Percentiles rank a stretch among this genome's conserved stretches.
Evolutionary conservation across 495 filamentous ascomycete species (phyloP).

Genomic region (Hyaloscypha hepaticicola): DNA sequence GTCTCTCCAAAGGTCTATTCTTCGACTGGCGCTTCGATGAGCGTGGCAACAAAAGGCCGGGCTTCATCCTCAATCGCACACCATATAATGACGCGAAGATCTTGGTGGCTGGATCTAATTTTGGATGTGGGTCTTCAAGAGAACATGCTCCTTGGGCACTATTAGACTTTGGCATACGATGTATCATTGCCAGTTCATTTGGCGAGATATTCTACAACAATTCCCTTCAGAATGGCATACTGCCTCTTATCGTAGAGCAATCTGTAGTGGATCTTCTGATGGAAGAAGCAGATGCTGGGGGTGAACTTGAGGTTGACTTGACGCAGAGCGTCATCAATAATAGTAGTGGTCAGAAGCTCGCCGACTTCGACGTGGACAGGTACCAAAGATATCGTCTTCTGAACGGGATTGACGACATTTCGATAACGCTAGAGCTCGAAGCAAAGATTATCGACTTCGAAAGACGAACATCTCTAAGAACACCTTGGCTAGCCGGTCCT

Average conservation of each 20-base stretch:
- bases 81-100: slow-evolving; percentile 83
- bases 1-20: slow-evolving; percentile 84
- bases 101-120: slow-evolving; percentile 87
- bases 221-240: slow-evolving; percentile 58
- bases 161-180: slow-evolving; percentile 89
- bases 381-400: not conserved
- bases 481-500: not conserved
- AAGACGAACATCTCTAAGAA: not conserved
- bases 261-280: not conserved
- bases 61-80: slow-evolving; percentile 85
- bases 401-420: not conserved
- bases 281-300: not conserved
- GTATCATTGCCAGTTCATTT: slow-evolving; percentile 83
- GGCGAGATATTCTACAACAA: slow-evolving; percentile 99
- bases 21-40: slow-evolving; percentile 71
- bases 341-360: not conserved
- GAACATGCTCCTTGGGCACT: slow-evolving; percentile 97
- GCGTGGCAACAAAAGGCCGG: slow-evolving; percentile 69
- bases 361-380: not conserved
- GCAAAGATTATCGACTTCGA: not conserved
- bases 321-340: not conserved
- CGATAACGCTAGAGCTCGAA: not conserved
- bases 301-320: not conserved
- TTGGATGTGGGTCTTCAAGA: slow-evolving; percentile 86
- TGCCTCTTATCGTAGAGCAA: not conserved